phyloP scores from a whole-genome alignment of 306 rosid species.

The Rosa rugosa region DNA sequence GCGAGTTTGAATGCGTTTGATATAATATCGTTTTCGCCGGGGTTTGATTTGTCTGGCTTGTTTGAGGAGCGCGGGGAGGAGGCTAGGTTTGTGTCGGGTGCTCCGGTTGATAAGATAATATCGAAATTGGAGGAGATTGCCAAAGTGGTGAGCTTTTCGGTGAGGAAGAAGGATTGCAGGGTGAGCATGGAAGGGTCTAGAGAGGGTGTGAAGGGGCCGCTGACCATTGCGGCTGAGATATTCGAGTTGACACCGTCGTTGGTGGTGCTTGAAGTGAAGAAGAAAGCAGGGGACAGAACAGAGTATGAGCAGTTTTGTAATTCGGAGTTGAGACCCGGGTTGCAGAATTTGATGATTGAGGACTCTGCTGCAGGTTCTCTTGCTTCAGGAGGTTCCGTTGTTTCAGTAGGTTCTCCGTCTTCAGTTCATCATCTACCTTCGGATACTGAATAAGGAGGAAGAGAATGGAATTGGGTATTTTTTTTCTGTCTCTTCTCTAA shows the following conservation, averaged over 20 bases:
- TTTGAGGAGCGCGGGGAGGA: conserved; percentile 82
- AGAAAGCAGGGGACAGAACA: conserved; percentile 74
- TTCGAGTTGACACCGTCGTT: conserved; percentile 74
- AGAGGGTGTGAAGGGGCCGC: conserved; percentile 82
- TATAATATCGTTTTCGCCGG: conserved; percentile 70
- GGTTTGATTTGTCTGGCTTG: conserved; percentile 87
- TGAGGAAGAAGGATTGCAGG: conserved; percentile 88
- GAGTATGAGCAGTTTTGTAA: conserved; percentile 73
- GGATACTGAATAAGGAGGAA: conserved; percentile 24
- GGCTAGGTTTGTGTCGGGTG: conserved; percentile 69
- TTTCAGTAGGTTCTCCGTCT: conserved; percentile 23
- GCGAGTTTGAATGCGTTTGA: conserved; percentile 91
- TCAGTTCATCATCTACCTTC: conserved; percentile 27
- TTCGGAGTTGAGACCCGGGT: conserved; percentile 59
- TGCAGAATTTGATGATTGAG: conserved; percentile 58
- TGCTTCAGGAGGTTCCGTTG: conserved; percentile 13
- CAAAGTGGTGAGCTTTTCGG: conserved; percentile 62
- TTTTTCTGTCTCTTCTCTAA: background rate
- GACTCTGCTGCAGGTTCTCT: conserved; percentile 30
- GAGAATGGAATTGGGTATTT: conserved; percentile 34
- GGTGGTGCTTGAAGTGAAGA: conserved; percentile 88
- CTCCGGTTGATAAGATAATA: conserved; percentile 66
- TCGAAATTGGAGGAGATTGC: conserved; percentile 88
- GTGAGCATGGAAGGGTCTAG: conserved; percentile 83
- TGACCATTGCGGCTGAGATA: conserved; percentile 83